A percentile compares a stretch with the other conserved stretches of the same genome.
These are phyloP conservation scores for Lichtheimia hyalospora DNA, from an alignment of 371 early-diverging fungal species.

Conservation along the genomic window DNA sequence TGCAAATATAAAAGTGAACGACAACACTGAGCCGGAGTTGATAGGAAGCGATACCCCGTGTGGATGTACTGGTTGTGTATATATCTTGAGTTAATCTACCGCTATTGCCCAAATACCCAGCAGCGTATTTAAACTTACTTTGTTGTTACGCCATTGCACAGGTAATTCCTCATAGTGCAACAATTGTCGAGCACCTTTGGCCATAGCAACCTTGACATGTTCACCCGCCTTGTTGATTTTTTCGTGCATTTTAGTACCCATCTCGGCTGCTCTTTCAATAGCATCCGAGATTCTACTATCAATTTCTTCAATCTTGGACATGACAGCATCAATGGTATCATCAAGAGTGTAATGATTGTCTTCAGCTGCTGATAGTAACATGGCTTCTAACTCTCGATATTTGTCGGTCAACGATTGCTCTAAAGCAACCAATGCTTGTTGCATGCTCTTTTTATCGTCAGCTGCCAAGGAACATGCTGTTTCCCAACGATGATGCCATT, in stretches of 20 bases:
- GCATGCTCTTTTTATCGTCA: constrained; percentile 18
- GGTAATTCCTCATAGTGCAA: constrained; percentile 49
- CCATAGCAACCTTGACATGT: constrained; percentile 37
- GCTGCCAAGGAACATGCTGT: constrained; percentile 16
- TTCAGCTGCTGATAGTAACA: constrained; percentile 9
- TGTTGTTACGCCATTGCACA: constrained; percentile 46
- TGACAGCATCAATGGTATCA: constrained; percentile 45
- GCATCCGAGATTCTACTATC: constrained; percentile 46
- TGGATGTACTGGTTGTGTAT: constrained; percentile 46
- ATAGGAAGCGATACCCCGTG: constrained; percentile 73
- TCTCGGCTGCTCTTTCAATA: constrained; percentile 31
- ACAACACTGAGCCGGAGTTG: constrained; percentile 64
- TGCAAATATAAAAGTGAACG: constrained; percentile 72
- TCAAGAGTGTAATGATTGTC: constrained; percentile 26
- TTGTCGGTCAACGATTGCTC: constrained; percentile 27
- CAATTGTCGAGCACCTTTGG: constrained; percentile 36
- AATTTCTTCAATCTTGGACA: constrained; percentile 47
- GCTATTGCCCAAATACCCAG: constrained; percentile 1
- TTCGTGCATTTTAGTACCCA: constrained; percentile 38
- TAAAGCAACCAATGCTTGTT: constrained; percentile 8
- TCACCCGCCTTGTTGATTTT: constrained; percentile 40
- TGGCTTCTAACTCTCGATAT: constrained; percentile 20
- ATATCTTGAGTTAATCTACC: neutral
- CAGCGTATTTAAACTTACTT: constrained; percentile 25
- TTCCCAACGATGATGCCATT: constrained; percentile 39